A percentile compares a stretch with the other conserved stretches of the same genome.
These are phyloP conservation scores for Yamadazyma kanchanaburiensis DNA, from an alignment of 1,139 yeast genomes.

Conservation along the genomic window DNA sequence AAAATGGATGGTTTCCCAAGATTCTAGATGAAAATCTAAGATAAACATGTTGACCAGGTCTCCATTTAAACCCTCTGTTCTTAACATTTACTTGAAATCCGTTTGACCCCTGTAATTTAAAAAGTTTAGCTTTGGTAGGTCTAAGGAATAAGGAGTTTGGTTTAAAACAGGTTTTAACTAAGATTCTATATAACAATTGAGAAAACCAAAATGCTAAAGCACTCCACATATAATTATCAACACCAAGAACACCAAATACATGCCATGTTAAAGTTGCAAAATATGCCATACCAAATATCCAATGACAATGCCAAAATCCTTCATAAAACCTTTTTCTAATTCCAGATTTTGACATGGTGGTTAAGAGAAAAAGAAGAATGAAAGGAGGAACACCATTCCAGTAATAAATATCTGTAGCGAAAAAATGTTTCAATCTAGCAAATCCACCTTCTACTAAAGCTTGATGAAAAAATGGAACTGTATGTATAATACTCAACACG, in stretches of 20 bases:
- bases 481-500: conserved; percentile 49
- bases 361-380: conserved; percentile 42
- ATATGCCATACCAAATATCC: conserved; percentile 57
- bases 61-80: conserved; percentile 44
- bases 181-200: conserved; percentile 49
- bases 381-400: conserved; percentile 43
- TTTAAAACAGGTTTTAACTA: conserved; percentile 49
- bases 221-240: conserved; percentile 52
- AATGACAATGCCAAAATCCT: conserved; percentile 52
- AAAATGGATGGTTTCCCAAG: conserved; percentile 62
- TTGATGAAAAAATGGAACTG: conserved; percentile 52
- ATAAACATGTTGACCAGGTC: conserved; percentile 61
- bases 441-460: conserved; percentile 50
- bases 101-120: conserved; percentile 24
- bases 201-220: conserved; percentile 55
- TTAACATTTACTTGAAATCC: conserved; percentile 42
- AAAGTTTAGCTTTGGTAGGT: conserved; percentile 42
- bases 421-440: conserved; percentile 14
- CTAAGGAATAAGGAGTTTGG: conserved; percentile 42
- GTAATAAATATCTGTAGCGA: conserved; percentile 17
- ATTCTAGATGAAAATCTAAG: conserved; percentile 44
- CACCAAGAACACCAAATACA: conserved; percentile 30
- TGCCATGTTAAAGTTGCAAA: conserved; percentile 54
- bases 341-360: conserved; percentile 42
- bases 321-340: conserved; percentile 49